A percentile compares a stretch with the other conserved stretches of the same genome.
Evolutionary conservation across 2,329 filamentous ascomycete genomes (phyloP).

Genomic region (Fusarium annulatum): DNA sequence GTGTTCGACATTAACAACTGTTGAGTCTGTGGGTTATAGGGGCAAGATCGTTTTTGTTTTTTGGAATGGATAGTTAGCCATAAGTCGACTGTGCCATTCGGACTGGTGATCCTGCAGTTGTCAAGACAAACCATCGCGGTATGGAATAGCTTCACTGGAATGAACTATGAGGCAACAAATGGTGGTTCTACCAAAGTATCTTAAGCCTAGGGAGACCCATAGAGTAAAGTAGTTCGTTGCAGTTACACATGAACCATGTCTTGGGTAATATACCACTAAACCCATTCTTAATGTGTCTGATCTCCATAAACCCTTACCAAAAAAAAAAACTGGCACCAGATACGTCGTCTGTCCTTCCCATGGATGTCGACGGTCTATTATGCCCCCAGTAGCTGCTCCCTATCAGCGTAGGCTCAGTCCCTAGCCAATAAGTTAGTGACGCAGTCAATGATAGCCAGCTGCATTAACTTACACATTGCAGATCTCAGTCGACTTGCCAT

Average conservation of each 20-base stretch:
- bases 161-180: background rate
- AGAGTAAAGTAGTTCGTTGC: background rate
- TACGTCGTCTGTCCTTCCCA: background rate
- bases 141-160: background rate
- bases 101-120: background rate
- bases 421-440: background rate
- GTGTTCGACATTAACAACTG: conserved; percentile 43
- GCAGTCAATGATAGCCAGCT: background rate
- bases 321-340: background rate
- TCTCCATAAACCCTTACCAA: background rate
- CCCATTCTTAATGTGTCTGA: background rate
- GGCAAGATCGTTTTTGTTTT: background rate
- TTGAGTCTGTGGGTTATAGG: background rate
- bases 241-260: background rate
- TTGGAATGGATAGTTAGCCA: background rate
- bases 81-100: too few relatives aligned
- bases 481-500: background rate
- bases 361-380: background rate
- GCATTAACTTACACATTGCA: background rate
- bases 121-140: background rate
- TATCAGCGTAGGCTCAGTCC: background rate
- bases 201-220: background rate
- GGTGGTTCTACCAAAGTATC: background rate
- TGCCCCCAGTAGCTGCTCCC: background rate
- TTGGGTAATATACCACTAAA: background rate